phyloP scores from a whole-genome alignment of 116 monocot genomes.

The Posidonia oceanica region DNA sequence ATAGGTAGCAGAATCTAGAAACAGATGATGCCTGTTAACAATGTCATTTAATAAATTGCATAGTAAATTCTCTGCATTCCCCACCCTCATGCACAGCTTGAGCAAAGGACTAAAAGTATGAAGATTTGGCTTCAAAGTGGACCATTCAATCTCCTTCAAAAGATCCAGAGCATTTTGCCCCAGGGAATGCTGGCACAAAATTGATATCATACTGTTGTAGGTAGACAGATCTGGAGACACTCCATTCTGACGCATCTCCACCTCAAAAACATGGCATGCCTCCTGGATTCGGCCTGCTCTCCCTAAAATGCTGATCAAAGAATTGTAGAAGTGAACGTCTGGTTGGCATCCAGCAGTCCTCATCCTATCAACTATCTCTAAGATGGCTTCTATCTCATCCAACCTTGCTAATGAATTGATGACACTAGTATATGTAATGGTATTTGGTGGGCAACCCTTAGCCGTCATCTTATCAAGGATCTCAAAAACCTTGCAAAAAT shows the following conservation, averaged over 20 bases:
- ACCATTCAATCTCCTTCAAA: conserved; percentile 58
- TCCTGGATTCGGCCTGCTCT: conserved; percentile 32
- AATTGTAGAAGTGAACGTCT: conserved; percentile 64
- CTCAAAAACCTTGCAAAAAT: conserved; percentile 49
- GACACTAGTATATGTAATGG: conserved; percentile 66
- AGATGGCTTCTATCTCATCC: conserved; percentile 27
- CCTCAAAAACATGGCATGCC: conserved; percentile 43
- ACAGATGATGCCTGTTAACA: conserved; percentile 39
- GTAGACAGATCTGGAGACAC: conserved; percentile 40
- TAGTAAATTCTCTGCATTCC: conserved; percentile 28
- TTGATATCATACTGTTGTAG: conserved; percentile 76
- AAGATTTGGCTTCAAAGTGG: conserved; percentile 7
- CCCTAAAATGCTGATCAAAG: conserved; percentile 60
- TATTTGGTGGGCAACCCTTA: conserved; percentile 60
- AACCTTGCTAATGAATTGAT: conserved; percentile 47
- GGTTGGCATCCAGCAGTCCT: conserved; percentile 53
- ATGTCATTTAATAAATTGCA: conserved; percentile 44
- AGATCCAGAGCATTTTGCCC: conserved; percentile 46
- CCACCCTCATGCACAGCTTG: conserved; percentile 37
- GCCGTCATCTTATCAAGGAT: conserved; percentile 64
- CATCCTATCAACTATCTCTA: conserved; percentile 46
- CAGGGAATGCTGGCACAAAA: conserved; percentile 39
- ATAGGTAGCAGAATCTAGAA: conserved; percentile 66
- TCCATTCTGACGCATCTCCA: conserved; percentile 51
- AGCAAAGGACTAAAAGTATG: conserved; percentile 55